These are phyloP conservation scores for Solanum medicagineum DNA, from an alignment of 257 asterid species.

Conservation along the genomic window DNA sequence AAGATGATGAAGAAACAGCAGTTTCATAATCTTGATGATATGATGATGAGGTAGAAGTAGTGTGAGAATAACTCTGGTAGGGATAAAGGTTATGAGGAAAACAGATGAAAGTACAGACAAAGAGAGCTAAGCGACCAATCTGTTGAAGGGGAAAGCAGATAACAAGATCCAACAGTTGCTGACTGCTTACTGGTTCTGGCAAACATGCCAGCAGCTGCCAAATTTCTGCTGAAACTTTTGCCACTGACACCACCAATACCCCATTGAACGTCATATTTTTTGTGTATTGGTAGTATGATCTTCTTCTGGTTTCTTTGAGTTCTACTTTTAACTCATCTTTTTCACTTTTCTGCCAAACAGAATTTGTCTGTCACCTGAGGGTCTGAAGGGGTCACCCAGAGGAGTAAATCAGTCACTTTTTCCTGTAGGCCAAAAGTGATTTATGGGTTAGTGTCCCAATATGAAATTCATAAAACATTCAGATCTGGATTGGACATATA, in stretches of 20 bases:
- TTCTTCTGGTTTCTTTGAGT: background rate
- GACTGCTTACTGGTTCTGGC: slow-evolving; percentile 8
- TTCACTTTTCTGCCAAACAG: background rate
- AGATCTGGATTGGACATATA: background rate
- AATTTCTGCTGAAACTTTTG: slow-evolving; percentile 10
- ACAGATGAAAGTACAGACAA: slow-evolving; percentile 17
- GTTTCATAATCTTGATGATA: background rate
- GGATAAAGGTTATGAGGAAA: background rate
- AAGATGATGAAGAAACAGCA: background rate
- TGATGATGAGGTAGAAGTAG: background rate
- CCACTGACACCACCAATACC: slow-evolving; percentile 16
- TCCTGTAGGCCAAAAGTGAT: background rate
- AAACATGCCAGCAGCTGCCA: slow-evolving; percentile 21
- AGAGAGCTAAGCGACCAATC: slow-evolving; percentile 18
- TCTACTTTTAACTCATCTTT: background rate
- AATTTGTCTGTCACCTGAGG: background rate
- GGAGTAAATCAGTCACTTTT: background rate
- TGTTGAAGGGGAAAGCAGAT: slow-evolving; percentile 20
- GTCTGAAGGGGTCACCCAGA: background rate
- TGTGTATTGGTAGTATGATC: background rate
- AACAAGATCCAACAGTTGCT: slow-evolving; percentile 22
- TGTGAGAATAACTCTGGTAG: background rate
- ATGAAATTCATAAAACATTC: background rate
- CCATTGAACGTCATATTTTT: slow-evolving; percentile 13
- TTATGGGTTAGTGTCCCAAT: background rate